Conservation (phyloP, 148 eudicot genomes). For the Rhododendron molle region DNA sequence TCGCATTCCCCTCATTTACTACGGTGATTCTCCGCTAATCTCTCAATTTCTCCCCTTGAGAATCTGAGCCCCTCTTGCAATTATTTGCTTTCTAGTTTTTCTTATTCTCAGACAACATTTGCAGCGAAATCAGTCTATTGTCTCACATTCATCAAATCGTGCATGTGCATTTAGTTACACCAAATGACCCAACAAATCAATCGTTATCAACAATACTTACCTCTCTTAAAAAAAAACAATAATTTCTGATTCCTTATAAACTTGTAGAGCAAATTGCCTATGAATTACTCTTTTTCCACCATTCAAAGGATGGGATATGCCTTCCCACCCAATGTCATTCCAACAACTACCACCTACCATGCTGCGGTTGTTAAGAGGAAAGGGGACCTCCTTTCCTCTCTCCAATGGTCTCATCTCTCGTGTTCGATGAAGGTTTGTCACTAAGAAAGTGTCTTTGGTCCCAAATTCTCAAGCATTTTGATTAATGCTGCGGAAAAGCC, state of each 20-base stretch:
- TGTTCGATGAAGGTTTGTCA: not conserved
- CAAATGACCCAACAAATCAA: constrained; percentile 33
- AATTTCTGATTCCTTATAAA: not conserved
- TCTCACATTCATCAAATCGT: constrained; percentile 30
- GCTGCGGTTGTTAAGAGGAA: constrained; percentile 3
- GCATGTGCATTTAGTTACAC: constrained; percentile 56
- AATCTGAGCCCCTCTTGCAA: not conserved
- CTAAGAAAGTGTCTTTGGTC: constrained; percentile 22
- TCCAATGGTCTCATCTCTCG: constrained; percentile 3
- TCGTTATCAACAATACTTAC: constrained; percentile 18
- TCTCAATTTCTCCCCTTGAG: not conserved
- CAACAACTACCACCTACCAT: not conserved
- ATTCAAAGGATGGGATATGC: constrained; percentile 22
- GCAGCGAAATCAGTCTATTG: constrained; percentile 10
- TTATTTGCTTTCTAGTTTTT: constrained; percentile 2
- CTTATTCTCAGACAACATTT: constrained; percentile 11
- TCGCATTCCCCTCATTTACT: not conserved
- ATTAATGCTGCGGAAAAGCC: constrained; percentile 10
- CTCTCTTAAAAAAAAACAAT: not conserved
- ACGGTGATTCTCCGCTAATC: not conserved
- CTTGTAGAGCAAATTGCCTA: constrained; percentile 15
- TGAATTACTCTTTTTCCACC: constrained; percentile 21
- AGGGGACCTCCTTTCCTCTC: not conserved
- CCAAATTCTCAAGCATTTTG: constrained; percentile 24
- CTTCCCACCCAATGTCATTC: constrained; percentile 15